Evolutionary conservation across 1,139 yeast genomes (phyloP).

Genomic region (Zygoascus sp.): DNA sequence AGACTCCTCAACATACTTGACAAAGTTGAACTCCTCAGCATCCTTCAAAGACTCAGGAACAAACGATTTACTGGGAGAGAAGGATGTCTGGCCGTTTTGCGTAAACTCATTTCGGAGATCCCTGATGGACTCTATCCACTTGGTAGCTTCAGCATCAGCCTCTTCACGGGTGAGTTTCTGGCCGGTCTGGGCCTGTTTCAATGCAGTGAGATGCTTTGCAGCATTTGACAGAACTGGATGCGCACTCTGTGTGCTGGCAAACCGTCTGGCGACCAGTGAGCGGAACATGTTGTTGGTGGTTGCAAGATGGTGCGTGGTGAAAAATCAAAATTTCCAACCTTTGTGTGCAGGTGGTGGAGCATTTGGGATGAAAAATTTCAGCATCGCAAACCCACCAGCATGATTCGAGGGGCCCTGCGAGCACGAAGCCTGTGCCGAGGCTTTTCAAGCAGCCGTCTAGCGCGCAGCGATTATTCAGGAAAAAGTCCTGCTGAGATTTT

Average conservation of each 20-base stretch:
- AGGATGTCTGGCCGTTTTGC: slow-evolving; percentile 30
- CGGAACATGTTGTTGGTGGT: background rate
- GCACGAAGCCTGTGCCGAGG: background rate
- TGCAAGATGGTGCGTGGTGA: background rate
- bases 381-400: slow-evolving; percentile 1
- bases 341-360: background rate
- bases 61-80: slow-evolving; percentile 31
- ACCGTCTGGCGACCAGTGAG: slow-evolving; percentile 4
- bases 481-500: slow-evolving; percentile 26
- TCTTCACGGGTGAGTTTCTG: slow-evolving; percentile 17
- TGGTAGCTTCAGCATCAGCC: slow-evolving; percentile 56
- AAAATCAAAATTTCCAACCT: background rate
- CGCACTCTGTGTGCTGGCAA: slow-evolving; percentile 2
- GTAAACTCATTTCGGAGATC: slow-evolving; percentile 48
- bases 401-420: background rate
- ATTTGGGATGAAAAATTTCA: slow-evolving; percentile 4
- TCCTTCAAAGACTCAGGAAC: slow-evolving; percentile 28
- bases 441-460: background rate
- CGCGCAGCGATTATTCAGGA: background rate
- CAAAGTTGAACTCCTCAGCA: slow-evolving; percentile 24
- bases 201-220: slow-evolving; percentile 24
- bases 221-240: slow-evolving; percentile 11
- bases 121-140: slow-evolving; percentile 59
- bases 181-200: slow-evolving; percentile 16
- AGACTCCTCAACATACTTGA: slow-evolving; percentile 14